phyloP scores from a whole-genome alignment of 148 eudicot species.

The Oxyria digyna region DNA sequence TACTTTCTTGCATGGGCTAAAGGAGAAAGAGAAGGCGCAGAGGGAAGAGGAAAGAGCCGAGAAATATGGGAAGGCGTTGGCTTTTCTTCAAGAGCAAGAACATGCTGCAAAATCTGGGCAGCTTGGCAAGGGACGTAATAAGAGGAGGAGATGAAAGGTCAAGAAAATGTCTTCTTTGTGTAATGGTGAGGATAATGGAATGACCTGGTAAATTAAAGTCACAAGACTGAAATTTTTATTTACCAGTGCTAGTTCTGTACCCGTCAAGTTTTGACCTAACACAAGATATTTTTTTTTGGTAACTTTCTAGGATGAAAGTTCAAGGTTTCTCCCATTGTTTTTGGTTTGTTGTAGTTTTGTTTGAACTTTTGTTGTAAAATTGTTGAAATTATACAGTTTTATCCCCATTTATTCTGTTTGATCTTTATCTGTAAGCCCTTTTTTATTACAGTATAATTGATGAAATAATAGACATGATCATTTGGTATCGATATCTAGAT shows the following conservation, averaged over 20 bases:
- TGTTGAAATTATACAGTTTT: no score
- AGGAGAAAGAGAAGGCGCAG: conserved; percentile 42
- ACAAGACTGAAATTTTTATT: not conserved
- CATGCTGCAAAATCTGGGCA: conserved; percentile 91
- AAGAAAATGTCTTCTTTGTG: not conserved
- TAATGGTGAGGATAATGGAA: not conserved
- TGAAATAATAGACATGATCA: no score
- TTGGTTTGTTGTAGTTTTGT: not conserved
- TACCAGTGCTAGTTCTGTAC: not conserved
- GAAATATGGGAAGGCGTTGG: conserved; percentile 50
- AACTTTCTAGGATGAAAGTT: not conserved
- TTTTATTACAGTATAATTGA: no score
- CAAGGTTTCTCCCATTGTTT: not conserved
- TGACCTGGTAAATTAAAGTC: not conserved
- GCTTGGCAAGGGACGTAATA: conserved; percentile 35
- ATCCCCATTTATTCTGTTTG: no score
- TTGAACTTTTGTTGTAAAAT: not conserved
- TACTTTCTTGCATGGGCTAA: conserved; percentile 53
- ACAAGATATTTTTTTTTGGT: not conserved
- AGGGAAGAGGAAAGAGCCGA: conserved; percentile 65
- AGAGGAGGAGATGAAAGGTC: conserved; percentile 32
- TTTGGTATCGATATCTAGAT: no score
- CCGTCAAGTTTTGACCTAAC: not conserved
- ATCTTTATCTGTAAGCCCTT: no score
- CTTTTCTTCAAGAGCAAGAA: conserved; percentile 95